These are phyloP conservation scores for Sonneratia caseolaris DNA, from an alignment of 345 rosid species.

Conservation along the genomic window DNA sequence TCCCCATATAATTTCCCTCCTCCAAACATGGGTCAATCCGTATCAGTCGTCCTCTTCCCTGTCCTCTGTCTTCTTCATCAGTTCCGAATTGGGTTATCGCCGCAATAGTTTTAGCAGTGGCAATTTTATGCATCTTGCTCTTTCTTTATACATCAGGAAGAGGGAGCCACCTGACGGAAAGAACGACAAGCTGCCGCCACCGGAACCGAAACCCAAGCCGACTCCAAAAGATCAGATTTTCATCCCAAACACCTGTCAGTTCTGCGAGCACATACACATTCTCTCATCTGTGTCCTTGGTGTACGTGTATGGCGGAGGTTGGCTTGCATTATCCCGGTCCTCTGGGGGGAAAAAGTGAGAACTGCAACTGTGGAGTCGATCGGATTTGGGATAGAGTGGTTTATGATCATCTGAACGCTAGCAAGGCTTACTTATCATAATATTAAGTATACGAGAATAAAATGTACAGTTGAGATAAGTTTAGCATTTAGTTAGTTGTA, in stretches of 20 bases:
- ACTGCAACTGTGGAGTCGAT: too few relatives aligned
- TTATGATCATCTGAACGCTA: too few relatives aligned
- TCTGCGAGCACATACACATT: neutral
- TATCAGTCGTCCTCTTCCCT: neutral
- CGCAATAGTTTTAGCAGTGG: neutral
- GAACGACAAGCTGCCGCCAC: neutral
- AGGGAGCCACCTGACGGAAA: neutral
- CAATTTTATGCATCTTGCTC: neutral
- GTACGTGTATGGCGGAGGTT: neutral
- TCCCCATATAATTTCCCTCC: neutral
- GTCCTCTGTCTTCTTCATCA: neutral
- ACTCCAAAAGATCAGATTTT: neutral
- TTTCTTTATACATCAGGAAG: conserved; percentile 1
- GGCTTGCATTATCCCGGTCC: neutral
- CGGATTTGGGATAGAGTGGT: too few relatives aligned
- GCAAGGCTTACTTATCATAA: too few relatives aligned
- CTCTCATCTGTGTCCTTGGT: neutral
- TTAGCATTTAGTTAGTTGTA: too few relatives aligned
- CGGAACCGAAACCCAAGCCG: neutral
- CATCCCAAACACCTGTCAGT: conserved; percentile 1
- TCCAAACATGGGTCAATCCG: neutral
- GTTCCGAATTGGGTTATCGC: conserved; percentile 5
- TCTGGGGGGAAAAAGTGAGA: neutral
- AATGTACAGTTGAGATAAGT: too few relatives aligned
- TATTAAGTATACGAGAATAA: too few relatives aligned